Evolutionary conservation across 1,284 basidiomycete genomes (phyloP), one percentile per base, ranked within the genome.

Genomic region (Puccinia horiana): DNA sequence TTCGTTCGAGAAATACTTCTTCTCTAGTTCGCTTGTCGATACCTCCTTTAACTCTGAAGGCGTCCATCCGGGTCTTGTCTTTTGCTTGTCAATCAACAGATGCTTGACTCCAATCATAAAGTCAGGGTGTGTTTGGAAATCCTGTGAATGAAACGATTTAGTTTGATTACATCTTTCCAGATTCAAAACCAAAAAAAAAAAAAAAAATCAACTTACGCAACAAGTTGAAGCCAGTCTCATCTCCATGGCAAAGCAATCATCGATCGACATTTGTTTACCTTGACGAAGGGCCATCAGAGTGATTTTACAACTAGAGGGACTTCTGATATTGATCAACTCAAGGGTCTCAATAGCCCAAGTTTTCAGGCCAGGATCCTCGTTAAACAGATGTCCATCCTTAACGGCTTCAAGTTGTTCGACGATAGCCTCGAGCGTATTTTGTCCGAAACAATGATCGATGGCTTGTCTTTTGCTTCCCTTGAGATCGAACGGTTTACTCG

Each of bases 231-330:
- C 93, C 84, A 95, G 92, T 84, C 90, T 90, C 85, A 93, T 88
- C 87, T 96, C 95, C 91, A 93, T 94, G 84, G 92, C 88, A 83
- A 97, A 89, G 6, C 91, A 91, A 83, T 93, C 89, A 32, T 90
- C 88, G 69, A 97, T 88, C 23, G 89, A 83, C 87, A 92, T 88
- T 3, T 88, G 87, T 85, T 89, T 90, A 20, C 93, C 94, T 83
- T 89, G 88, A 75, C 93, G 91, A 83, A 95, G 90, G 16, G 93
- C 93, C 84, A 90, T 88, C 26, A 98, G 89, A 26, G 95, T 91
- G 40, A 98, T 92, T 86, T 93, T 94, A 85, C 97, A 89, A 85
- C 94, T 95, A 1, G 95, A 96, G 4, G 95, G 95, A 86, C 94
- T 95, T 76, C 94, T 91, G 84, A 90, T 85, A 69, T 91, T 88